These are phyloP conservation scores for Vaccinium myrtillus DNA, from an alignment of 148 eudicot genomes.

Conservation along the genomic window DNA sequence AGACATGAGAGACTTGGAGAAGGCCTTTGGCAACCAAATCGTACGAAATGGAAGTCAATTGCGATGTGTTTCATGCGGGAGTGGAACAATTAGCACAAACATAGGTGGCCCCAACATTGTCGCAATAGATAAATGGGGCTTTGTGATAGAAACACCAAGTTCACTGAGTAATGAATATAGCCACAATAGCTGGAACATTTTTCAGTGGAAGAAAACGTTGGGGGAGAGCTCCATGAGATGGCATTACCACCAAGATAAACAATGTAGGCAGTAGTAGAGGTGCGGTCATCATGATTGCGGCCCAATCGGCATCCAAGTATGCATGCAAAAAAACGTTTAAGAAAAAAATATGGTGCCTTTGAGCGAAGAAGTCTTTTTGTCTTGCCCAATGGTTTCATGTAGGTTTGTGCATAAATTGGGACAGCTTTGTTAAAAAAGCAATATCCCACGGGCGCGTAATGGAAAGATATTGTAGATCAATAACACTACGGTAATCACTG, in stretches of 20 bases:
- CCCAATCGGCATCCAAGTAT: neutral
- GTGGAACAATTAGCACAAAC: neutral
- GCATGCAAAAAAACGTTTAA: neutral
- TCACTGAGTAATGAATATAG: neutral
- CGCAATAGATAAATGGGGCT: neutral
- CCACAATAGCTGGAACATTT: neutral
- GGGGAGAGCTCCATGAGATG: neutral
- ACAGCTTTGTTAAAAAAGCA: neutral
- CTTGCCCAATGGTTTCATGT: neutral
- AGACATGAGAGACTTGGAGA: neutral
- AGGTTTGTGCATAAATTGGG: conserved; percentile 12
- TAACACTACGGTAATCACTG: neutral
- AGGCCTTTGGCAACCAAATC: neutral
- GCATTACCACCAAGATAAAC: neutral
- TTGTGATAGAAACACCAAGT: neutral
- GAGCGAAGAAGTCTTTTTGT: neutral
- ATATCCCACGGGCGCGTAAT: neutral
- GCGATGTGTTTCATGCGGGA: neutral
- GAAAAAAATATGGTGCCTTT: neutral
- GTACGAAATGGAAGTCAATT: neutral
- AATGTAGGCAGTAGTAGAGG: neutral
- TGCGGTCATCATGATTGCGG: neutral
- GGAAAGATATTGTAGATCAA: neutral
- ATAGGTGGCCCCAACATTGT: neutral
- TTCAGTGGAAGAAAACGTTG: neutral